These are phyloP conservation scores for Alternaria hordeiaustralica DNA, from an alignment of 2,329 filamentous ascomycete species.

Conservation along the genomic window DNA sequence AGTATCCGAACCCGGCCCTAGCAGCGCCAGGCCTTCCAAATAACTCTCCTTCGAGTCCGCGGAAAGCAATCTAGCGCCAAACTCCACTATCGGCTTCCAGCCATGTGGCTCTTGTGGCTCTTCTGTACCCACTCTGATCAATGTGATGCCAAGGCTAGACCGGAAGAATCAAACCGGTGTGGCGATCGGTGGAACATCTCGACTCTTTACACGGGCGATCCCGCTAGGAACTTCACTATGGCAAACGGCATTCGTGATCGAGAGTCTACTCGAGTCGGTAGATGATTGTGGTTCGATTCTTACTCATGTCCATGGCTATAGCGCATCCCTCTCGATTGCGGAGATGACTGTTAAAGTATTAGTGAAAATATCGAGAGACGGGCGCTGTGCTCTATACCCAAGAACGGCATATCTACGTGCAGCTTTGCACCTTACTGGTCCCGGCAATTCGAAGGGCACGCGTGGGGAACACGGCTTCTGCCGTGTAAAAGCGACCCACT, in stretches of 20 bases:
- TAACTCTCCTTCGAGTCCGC: constrained; percentile 3
- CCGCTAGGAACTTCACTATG: constrained; percentile 5
- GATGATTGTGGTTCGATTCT: neutral
- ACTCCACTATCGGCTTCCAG: constrained; percentile 11
- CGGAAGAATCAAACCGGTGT: constrained; percentile 20
- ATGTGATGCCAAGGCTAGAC: constrained; percentile 27
- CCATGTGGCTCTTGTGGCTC: constrained; percentile 12
- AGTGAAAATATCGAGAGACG: neutral
- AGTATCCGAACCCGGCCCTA: neutral
- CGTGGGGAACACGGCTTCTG: neutral
- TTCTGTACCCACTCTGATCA: constrained; percentile 16
- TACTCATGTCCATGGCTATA: constrained; percentile 6
- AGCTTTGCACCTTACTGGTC: neutral
- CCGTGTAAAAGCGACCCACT: neutral
- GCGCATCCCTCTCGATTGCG: constrained; percentile 7
- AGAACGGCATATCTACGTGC: neutral
- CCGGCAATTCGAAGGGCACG: neutral
- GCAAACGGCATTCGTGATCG: neutral
- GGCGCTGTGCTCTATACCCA: neutral
- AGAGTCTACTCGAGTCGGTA: neutral
- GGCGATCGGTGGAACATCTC: constrained; percentile 24
- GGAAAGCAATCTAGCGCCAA: constrained; percentile 12
- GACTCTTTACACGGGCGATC: constrained; percentile 5
- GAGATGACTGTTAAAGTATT: constrained; percentile 7
- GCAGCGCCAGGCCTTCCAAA: constrained; percentile 10